Evolutionary conservation across 768 basidiomycete genomes (phyloP), one percentile per base, ranked within the genome.

Genomic region (Phaffia tasmanica): DNA sequence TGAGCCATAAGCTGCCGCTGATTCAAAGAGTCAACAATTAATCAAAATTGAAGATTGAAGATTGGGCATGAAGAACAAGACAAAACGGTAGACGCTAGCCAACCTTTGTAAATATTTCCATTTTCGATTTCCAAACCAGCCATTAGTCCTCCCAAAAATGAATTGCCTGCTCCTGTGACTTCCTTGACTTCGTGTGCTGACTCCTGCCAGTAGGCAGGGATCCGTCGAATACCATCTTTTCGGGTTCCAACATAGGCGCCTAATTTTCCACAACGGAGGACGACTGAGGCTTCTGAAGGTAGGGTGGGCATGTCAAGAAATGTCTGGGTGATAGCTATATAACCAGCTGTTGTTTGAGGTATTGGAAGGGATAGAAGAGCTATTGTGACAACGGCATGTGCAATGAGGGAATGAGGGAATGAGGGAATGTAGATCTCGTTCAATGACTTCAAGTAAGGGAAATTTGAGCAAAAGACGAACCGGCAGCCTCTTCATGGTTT

Each of bases 401-500:
- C 4, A 42, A 11, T 5, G 35, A 4, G 35, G 11, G 21, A 25
- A 5, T 1, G 32, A 0, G 19, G 18, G 30, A 6, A 23, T 8
- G 4, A 32, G 27, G 50, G 23, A 14, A 32, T n/a, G n/a, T n/a
- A n/a, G n/a, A n/a, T n/a, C n/a, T n/a, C n/a, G n/a, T n/a, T n/a
- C n/a, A n/a, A n/a, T n/a, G n/a, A n/a, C n/a, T n/a, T n/a, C 23
- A 63, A 19, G 27, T 1, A 35, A 53, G 23, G 14, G 56, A 55
- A 29, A 47, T 23, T 14, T 23, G 0, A 16, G 53, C 27, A 55
- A 5, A n/a, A 55, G 30, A 53, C 63, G 21, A 23, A 64, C 63
- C 55, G 14, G 63, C 63, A 15, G 63, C 63, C 27, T 64, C 63
- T 16, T 64, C 63, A 30, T 64, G 63, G 15, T 64, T 64, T 3